Conservation (phyloP, 2,329 filamentous ascomycete genomes). For the Xylaria sp. region DNA sequence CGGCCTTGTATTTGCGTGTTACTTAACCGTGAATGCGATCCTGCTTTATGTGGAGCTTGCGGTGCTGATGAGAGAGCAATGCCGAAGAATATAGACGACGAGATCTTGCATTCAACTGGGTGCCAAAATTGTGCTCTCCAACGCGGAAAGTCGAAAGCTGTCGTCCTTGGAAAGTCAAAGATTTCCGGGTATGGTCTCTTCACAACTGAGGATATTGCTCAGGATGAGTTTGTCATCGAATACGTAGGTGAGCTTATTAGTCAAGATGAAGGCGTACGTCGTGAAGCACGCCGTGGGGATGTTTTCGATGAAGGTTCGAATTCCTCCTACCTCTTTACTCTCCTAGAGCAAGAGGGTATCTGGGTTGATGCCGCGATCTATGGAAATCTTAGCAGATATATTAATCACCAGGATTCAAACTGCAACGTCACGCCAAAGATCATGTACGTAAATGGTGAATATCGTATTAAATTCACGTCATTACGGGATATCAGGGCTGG, state of each 20-base stretch:
- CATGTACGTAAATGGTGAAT: slow-evolving; percentile 78
- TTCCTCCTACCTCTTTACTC: slow-evolving; percentile 72
- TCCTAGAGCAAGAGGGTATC: slow-evolving; percentile 69
- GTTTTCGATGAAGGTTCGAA: slow-evolving; percentile 71
- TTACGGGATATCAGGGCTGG: slow-evolving; percentile 73
- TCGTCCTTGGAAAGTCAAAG: slow-evolving; percentile 76
- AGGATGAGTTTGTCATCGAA: slow-evolving; percentile 81
- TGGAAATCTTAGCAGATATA: slow-evolving; percentile 84
- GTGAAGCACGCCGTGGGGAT: slow-evolving; percentile 70
- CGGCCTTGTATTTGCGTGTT: slow-evolving; percentile 75
- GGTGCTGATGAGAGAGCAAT: slow-evolving; percentile 76
- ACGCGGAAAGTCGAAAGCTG: slow-evolving; percentile 71
- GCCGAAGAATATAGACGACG: slow-evolving; percentile 71
- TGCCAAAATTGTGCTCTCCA: slow-evolving; percentile 82
- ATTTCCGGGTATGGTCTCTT: slow-evolving; percentile 82
- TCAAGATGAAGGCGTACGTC: slow-evolving; percentile 74
- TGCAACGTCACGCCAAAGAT: slow-evolving; percentile 74
- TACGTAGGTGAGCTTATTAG: slow-evolving; percentile 83
- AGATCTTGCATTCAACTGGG: slow-evolving; percentile 64
- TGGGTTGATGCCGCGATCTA: slow-evolving; percentile 81
- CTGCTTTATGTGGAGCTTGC: slow-evolving; percentile 77
- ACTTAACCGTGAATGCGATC: slow-evolving; percentile 83
- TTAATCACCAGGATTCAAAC: slow-evolving; percentile 76
- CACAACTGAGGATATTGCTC: slow-evolving; percentile 72
- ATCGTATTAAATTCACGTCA: slow-evolving; percentile 80